A percentile compares a stretch with the other conserved stretches of the same genome.
These are phyloP conservation scores for Mycena vulgaris DNA, from an alignment of 768 basidiomycete genomes.

Conservation along the genomic window DNA sequence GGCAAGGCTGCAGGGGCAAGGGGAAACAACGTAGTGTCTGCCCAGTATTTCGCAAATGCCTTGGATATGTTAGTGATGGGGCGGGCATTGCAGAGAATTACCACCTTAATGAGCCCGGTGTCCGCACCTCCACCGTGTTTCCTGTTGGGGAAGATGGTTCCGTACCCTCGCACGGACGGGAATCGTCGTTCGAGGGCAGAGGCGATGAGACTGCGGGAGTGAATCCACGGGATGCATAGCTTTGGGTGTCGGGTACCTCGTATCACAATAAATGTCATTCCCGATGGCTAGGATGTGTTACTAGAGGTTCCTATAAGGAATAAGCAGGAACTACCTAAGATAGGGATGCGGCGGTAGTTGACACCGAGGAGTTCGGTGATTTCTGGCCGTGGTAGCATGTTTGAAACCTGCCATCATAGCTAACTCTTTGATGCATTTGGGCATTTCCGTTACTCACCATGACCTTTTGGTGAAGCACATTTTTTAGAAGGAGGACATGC, in stretches of 20 bases:
- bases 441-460: slow-evolving; percentile 50
- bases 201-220: slow-evolving; percentile 59
- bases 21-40: slow-evolving; percentile 61
- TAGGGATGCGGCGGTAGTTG: slow-evolving; percentile 71
- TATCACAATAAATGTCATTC: slow-evolving; percentile 74
- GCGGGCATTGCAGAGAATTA: not conserved
- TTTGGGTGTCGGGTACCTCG: slow-evolving; percentile 44
- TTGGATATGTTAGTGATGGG: not conserved
- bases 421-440: not conserved
- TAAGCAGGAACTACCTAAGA: too few species aligned
- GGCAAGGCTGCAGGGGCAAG: slow-evolving; percentile 59
- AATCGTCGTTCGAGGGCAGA: slow-evolving; percentile 69
- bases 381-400: slow-evolving; percentile 69
- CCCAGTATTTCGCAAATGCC: slow-evolving; percentile 63
- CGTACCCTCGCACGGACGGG: slow-evolving; percentile 63
- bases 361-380: slow-evolving; percentile 68
- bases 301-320: too few species aligned
- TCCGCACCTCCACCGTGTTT: slow-evolving; percentile 59
- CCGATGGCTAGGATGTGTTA: slow-evolving; percentile 73
- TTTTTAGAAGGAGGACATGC: slow-evolving; percentile 65
- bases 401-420: slow-evolving; percentile 57
- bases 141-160: slow-evolving; percentile 63
- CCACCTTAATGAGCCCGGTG: slow-evolving; percentile 60
- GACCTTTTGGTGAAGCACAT: slow-evolving; percentile 63
- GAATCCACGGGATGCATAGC: not conserved